phyloP scores from a whole-genome alignment of 225 moss, liverwort and hornwort species.

The Physcomitrellopsis africana region DNA sequence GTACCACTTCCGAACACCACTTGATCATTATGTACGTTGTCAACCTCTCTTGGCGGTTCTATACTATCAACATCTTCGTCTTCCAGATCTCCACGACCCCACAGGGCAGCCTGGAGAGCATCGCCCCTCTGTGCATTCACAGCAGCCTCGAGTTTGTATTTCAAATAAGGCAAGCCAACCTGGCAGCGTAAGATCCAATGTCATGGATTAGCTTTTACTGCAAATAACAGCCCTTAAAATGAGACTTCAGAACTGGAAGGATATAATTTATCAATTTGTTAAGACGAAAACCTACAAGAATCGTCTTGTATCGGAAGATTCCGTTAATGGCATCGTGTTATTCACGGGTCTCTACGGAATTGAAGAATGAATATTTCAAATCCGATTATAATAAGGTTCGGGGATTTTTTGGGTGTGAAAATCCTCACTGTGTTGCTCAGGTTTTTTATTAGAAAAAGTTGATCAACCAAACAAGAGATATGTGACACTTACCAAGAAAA shows the following conservation, averaged over 20 bases:
- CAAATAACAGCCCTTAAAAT: conserved; percentile 3
- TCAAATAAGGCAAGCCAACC: conserved; percentile 91
- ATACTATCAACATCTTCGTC: conserved; percentile 53
- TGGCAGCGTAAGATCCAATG: conserved; percentile 31
- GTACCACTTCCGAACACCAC: conserved; percentile 35
- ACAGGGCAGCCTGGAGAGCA: conserved; percentile 86
- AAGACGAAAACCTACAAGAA: conserved; percentile 12
- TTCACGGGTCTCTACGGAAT: background rate
- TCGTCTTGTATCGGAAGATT: background rate
- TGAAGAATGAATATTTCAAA: background rate
- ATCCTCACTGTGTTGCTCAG: background rate
- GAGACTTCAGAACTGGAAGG: background rate
- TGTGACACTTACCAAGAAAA: conserved; percentile 69
- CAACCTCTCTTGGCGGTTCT: conserved; percentile 50
- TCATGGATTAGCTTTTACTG: background rate
- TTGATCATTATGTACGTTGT: conserved; percentile 29
- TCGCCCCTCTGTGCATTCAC: conserved; percentile 77
- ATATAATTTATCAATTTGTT: conserved; percentile 3
- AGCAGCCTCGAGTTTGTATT: conserved; percentile 84
- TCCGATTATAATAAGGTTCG: conserved; percentile 1
- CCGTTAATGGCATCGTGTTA: background rate
- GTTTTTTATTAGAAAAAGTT: conserved; percentile 9
- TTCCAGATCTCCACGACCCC: conserved; percentile 82
- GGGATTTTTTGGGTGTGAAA: background rate
- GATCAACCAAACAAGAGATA: conserved; percentile 14